Base-by-base conservation (phyloP, 2,329 filamentous ascomycete genomes). In the Cytospora piceicola region DNA sequence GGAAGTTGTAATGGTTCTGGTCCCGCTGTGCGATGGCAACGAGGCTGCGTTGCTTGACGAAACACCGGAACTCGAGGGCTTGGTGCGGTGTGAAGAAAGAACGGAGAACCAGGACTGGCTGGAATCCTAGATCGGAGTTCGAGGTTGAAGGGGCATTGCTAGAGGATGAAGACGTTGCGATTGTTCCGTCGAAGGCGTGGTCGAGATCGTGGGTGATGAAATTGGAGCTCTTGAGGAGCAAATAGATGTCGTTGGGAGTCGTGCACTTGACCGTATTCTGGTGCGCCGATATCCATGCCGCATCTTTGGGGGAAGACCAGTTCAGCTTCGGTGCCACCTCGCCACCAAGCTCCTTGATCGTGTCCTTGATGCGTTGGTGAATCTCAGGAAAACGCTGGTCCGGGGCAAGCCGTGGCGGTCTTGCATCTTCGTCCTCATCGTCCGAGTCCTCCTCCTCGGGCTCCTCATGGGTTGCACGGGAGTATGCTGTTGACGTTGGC, bases 231-330 rank as follows among this genome's bases (percentile, higher is more conserved):
- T 99, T 99, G 17, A 99, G 84, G 0, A 99, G 85, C 20, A 98
- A 84, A 74, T 98, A 99, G 54, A 99, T 87, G 73, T 99, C 95
- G 75, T 95, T 96, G 3, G 95, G 88, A 0, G 88, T 88, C 4
- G 88, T 89, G 78, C 95, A 99, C 77, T 96, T 93, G 79, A 97
- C 90, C 56, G 92, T 96, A 77, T 99, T 99, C 72, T 89, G 78
- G 83, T 94, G 75, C 79, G 78, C 89, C 78, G 85, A 88, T 77
- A 99, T 97, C 90, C 93, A 97, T 27, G 91, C 92, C 11, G 95
- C 95, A 75, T 99, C 95, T 77, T 97, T 97, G 4, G 95, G 95
- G 4, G 93, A 90, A 7, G 94, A 97, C 95, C 95, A 99, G 80
- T 98, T 98, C 56, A 99, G 81, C 78, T 99, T 99, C 0, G 95